Evolutionary conservation across 768 basidiomycete species (phyloP).

Genomic region (Psilocybe cyanescens): DNA sequence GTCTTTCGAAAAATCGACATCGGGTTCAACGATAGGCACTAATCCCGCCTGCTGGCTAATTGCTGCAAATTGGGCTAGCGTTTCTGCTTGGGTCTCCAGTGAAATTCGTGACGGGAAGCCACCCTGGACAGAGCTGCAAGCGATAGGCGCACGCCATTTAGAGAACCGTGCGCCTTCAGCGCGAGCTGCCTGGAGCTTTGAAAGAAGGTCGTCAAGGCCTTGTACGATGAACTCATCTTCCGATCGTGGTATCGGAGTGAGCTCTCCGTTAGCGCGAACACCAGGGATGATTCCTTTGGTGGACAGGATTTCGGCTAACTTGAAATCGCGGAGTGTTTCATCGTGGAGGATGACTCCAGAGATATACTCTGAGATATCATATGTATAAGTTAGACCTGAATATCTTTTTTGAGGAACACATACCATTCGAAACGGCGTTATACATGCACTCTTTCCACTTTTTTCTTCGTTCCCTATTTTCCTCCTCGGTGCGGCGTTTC

Average conservation of each 20-base stretch:
- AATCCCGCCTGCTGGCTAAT: constrained; percentile 55
- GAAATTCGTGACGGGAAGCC: constrained; percentile 43
- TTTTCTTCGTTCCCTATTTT: constrained; percentile 41
- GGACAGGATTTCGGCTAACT: constrained; percentile 46
- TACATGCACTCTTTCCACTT: constrained; percentile 51
- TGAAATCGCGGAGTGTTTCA: constrained; percentile 53
- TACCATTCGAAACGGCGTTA: constrained; percentile 43
- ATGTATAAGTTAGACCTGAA: neutral
- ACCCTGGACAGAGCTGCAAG: constrained; percentile 39
- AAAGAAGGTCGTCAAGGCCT: constrained; percentile 51
- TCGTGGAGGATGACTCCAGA: constrained; percentile 56
- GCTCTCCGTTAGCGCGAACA: constrained; percentile 54
- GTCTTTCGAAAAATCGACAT: constrained; percentile 53
- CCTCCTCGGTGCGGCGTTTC: constrained; percentile 34
- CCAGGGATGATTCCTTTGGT: constrained; percentile 51
- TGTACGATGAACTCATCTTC: constrained; percentile 50
- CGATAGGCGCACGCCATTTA: constrained; percentile 54
- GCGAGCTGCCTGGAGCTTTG: constrained; percentile 43
- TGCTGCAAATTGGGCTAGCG: constrained; percentile 49
- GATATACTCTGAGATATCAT: constrained; percentile 40
- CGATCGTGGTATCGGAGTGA: constrained; percentile 46
- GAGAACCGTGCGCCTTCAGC: constrained; percentile 52
- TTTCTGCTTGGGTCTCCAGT: constrained; percentile 50
- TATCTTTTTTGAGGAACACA: constrained; percentile 4
- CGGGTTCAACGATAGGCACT: constrained; percentile 58